Evolutionary conservation across 345 rosid genomes (phyloP).

Genomic region (Gossypium sturtianum): DNA sequence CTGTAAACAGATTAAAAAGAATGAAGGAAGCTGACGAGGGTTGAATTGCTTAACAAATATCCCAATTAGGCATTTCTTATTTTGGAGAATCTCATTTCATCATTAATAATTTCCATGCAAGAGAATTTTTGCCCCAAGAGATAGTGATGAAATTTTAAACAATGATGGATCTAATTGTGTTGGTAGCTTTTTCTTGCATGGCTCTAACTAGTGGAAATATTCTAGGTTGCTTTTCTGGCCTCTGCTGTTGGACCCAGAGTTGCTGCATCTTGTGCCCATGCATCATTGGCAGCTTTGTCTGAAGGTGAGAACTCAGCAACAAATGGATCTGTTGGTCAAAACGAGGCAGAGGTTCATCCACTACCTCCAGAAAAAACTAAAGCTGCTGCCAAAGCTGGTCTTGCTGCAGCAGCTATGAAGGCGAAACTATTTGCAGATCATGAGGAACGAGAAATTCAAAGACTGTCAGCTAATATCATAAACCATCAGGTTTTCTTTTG

Average conservation of each 20-base stretch:
- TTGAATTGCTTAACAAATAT: background rate
- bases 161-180: background rate
- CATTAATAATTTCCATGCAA: background rate
- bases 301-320: slow-evolving; percentile 36
- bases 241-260: slow-evolving; percentile 97
- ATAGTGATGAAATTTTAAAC: background rate
- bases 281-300: slow-evolving; percentile 71
- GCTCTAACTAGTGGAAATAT: slow-evolving; percentile 19
- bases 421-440: slow-evolving; percentile 97
- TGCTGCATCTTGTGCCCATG: slow-evolving; percentile 98
- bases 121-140: background rate
- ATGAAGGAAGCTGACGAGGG: background rate
- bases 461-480: slow-evolving; percentile 86
- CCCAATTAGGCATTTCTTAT: background rate
- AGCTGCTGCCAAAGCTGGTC: slow-evolving; percentile 81
- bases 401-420: slow-evolving; percentile 93
- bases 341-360: slow-evolving; percentile 40
- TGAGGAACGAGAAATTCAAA: slow-evolving; percentile 97
- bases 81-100: background rate
- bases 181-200: background rate
- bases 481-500: slow-evolving; percentile 71
- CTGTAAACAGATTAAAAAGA: background rate
- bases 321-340: slow-evolving; percentile 38
- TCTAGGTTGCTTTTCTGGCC: slow-evolving; percentile 91
- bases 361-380: slow-evolving; percentile 60